Conservation (phyloP, 208 protist species). For the Leishmania amazonensis region DNA sequence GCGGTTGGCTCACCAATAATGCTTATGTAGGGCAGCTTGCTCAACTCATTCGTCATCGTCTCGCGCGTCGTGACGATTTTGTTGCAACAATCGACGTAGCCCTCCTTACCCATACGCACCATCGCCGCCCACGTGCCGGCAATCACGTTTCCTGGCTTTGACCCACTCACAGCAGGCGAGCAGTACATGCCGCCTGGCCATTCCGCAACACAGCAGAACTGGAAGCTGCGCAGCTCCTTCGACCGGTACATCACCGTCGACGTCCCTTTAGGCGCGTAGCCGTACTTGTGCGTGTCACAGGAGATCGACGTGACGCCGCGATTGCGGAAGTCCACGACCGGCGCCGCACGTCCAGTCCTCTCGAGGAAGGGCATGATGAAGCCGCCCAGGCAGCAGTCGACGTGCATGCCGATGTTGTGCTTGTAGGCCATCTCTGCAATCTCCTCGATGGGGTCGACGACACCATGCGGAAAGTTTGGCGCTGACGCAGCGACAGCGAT, state of each 20-base stretch:
- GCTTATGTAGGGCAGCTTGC: constrained; percentile 61
- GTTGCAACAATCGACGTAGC: constrained; percentile 82
- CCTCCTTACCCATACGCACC: constrained; percentile 90
- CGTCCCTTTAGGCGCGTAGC: constrained; percentile 97
- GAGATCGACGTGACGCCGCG: constrained; percentile 98
- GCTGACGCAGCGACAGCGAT: constrained; percentile 95
- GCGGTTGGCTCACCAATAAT: constrained; percentile 88
- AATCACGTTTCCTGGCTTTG: constrained; percentile 94
- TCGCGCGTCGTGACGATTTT: constrained; percentile 84
- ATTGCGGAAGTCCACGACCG: constrained; percentile 96
- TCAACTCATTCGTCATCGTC: constrained; percentile 74
- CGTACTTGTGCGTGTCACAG: constrained; percentile 99
- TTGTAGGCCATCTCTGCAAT: constrained; percentile 90
- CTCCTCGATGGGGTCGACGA: constrained; percentile 90
- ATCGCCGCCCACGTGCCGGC: constrained; percentile 97
- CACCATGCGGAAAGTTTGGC: constrained; percentile 96
- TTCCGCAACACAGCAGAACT: constrained; percentile 95
- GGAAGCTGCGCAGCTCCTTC: constrained; percentile 87
- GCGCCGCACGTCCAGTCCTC: constrained; percentile 85
- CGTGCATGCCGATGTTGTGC: constrained; percentile 96
- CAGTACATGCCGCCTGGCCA: constrained; percentile 99
- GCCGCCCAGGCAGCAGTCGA: constrained; percentile 98
- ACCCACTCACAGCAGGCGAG: constrained; percentile 95
- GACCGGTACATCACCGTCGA: constrained; percentile 95
- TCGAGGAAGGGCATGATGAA: constrained; percentile 98